Evolutionary conservation across 2,329 filamentous ascomycete species (phyloP), one percentile per base, ranked within the genome.

Genomic region (Cercospora sp.): DNA sequence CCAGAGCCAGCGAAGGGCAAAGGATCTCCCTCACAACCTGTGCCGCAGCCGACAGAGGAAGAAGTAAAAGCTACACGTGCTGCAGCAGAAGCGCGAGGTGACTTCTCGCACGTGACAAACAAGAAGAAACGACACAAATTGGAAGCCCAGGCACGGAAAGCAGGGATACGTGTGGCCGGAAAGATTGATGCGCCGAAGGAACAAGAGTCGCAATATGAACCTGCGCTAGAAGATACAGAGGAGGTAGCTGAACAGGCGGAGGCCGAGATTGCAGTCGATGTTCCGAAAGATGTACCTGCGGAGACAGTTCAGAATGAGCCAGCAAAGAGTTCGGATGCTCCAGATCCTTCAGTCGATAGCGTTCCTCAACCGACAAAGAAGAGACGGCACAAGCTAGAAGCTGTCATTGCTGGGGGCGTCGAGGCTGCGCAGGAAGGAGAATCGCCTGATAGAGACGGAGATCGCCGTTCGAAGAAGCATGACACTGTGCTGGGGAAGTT

Each of bases 401-500:
- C 72, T 36, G 70, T 72, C 3, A 53, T 77, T 4, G 65, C 33
- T 72, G 42, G 20, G 8, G 72, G 72, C 3, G 74, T 79, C 2
- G 73, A 78, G 16, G 70, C 74, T 0, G 77, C 79, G n/a, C 72
- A 76, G 0, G 78, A 80, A 31, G 72, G 73, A 58, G 77, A 78
- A 16, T 30, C 13, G 23, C 12, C 26, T n/a, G 72, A 69, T 2
- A 74, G 76, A 0, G 59, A 65, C 6, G 77, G 76, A n/a, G 71
- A 73, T 16, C 71, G 74, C 3, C 71, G 72, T 23, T 67, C 76
- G 10, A 68, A 68, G 51, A 80, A 78, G 65, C 77, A 80, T 45
- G 68, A 69, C 64, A 70, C 73, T 5, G 77, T 85, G 3, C 73
- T 84, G 12, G 78, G 76, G 10, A 84, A 85, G 58, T 84, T 82